phyloP scores from a whole-genome alignment of 176 grass and related monocot species.

The Tillandsia fasciculata region DNA sequence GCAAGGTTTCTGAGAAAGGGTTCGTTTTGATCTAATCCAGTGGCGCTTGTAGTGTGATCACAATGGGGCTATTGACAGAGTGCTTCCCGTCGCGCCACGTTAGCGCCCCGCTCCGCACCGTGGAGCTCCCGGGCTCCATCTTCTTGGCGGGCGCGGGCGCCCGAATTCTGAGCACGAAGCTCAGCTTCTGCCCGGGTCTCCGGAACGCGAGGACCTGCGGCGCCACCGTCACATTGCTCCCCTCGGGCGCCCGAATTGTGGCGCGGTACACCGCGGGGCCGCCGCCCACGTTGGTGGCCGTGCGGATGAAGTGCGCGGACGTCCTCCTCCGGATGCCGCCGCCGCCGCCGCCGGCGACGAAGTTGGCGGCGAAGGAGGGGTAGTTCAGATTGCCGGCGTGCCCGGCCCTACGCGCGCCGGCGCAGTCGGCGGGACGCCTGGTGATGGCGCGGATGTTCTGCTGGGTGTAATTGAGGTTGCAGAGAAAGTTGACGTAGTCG shows the following conservation, averaged over 20 bases:
- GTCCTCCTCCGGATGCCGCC: slow-evolving; percentile 17
- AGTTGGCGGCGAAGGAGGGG: slow-evolving; percentile 52
- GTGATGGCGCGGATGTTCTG: slow-evolving; percentile 82
- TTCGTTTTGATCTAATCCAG: slow-evolving; percentile 21
- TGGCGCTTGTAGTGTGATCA: slow-evolving; percentile 66
- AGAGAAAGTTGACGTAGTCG: slow-evolving; percentile 74
- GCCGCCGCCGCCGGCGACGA: slow-evolving; percentile 23
- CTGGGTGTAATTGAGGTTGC: slow-evolving; percentile 76
- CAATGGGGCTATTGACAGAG: slow-evolving; percentile 50
- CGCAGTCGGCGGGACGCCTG: slow-evolving; percentile 50
- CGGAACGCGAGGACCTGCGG: slow-evolving; percentile 54
- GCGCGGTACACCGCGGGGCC: slow-evolving; percentile 38
- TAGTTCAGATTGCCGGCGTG: slow-evolving; percentile 85
- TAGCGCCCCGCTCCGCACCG: slow-evolving; percentile 56
- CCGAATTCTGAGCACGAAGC: slow-evolving; percentile 59
- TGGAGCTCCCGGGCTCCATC: slow-evolving; percentile 85
- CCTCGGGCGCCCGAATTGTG: slow-evolving; percentile 33
- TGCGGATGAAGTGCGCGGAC: slow-evolving; percentile 68
- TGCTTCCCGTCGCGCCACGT: slow-evolving; percentile 66
- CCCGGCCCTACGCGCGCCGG: slow-evolving; percentile 39
- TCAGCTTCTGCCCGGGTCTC: slow-evolving; percentile 74
- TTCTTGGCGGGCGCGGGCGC: slow-evolving; percentile 18
- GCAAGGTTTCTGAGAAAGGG: background rate
- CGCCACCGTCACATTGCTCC: slow-evolving; percentile 60
- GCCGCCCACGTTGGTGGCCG: slow-evolving; percentile 60